These are phyloP conservation scores for Nicotiana obtusifolia DNA, from an alignment of 257 asterid genomes.

Conservation along the genomic window DNA sequence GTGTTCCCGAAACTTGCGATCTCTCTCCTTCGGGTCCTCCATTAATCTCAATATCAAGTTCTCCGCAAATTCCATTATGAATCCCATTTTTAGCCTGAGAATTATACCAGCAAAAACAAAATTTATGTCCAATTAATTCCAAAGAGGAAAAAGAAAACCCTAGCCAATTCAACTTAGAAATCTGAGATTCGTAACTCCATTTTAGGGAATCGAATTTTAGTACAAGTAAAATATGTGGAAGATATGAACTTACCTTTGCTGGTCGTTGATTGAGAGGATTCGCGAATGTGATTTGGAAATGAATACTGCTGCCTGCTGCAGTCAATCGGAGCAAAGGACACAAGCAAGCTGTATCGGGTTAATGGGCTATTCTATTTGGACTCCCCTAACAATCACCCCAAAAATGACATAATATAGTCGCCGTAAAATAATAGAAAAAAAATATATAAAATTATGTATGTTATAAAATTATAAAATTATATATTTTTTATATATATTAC, in stretches of 20 bases:
- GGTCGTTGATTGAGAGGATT: not conserved
- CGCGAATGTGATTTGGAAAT: not conserved
- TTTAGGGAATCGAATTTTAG: no score
- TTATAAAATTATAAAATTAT: no score
- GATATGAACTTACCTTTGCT: not conserved
- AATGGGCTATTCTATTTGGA: no score
- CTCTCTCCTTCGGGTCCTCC: constrained; percentile 86
- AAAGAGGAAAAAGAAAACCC: not conserved
- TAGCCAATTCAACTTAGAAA: no score
- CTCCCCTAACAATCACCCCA: no score
- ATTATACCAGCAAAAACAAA: not conserved
- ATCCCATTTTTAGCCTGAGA: constrained; percentile 37
- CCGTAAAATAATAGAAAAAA: no score
- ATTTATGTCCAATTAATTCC: not conserved
- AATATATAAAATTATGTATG: no score
- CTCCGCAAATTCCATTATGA: constrained; percentile 89
- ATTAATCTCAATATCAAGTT: constrained; percentile 59
- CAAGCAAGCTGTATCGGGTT: no score
- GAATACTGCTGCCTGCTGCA: no score
- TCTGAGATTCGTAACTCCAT: not conserved
- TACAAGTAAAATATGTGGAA: not conserved
- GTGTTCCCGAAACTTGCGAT: constrained; percentile 57
- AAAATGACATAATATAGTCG: no score
- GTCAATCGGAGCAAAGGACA: no score
- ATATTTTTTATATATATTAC: no score